Evolutionary conservation across 345 rosid genomes (phyloP), one percentile per base, ranked within the genome.

Genomic region (Pelargonium nanum): DNA sequence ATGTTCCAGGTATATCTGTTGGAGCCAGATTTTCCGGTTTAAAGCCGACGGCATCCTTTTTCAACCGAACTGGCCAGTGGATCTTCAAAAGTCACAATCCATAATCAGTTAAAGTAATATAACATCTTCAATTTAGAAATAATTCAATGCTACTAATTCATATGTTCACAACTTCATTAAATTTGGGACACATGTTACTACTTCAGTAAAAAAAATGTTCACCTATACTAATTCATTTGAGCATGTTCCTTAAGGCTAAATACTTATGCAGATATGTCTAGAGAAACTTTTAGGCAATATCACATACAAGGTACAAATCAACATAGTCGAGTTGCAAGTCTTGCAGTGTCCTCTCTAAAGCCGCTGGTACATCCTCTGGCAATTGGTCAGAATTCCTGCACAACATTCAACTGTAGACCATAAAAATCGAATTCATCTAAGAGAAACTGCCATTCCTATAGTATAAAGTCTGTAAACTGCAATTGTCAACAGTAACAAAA

Each of bases 21-120:
- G 69, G 74, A 32, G 54, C 44, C 24, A 89, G 57, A 78, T 75
- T 75, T 71, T 89, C 91, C 3, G 86, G 89, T 56, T 50, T 71
- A 54, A 77, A 71, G 26, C 78, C 93, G 53, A 68, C 68, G 0
- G 82, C 63, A 16, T 81, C 88, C 66, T 75, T 85, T 85, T 85
- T 87, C 79, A 75, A 63, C 65, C 79, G 64, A 48, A 82, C 81
- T 2, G 95, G 97, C 95, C 95, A 87, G 40, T 85, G 97, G 61
- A 90, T 87, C 95, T 87, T 72, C 65, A 75, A 10, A 40, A 6
- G 48, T 10, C 16, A 40, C 15, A 30, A 3, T 40, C 15, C 15
- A 7, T 17, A 40, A 40, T 40, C 15, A 40, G 48, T 17, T 40
- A 40, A 5, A 34, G 12, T 34, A 5, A 34, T 34, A 34, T 34